These are phyloP conservation scores for Carex sylvatica DNA, from an alignment of 202 grass and related monocot species.

Conservation along the genomic window DNA sequence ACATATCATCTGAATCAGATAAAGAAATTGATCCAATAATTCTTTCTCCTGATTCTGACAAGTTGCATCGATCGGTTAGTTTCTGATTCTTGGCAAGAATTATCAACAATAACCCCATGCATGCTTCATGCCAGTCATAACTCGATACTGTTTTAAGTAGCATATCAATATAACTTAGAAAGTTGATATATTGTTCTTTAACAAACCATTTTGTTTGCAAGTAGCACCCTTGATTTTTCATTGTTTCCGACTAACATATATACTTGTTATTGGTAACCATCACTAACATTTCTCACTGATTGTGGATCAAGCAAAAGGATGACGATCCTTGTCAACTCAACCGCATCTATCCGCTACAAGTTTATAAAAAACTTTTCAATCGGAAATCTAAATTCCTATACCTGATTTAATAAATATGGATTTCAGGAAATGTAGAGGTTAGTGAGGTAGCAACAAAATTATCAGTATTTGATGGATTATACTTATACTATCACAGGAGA, in stretches of 20 bases:
- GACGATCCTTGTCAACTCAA: not conserved
- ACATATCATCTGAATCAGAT: conserved; percentile 29
- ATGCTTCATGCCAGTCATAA: not conserved
- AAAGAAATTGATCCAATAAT: conserved; percentile 46
- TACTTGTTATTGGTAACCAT: not conserved
- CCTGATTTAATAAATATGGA: not conserved
- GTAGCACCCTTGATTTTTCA: not conserved
- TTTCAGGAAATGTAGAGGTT: not conserved
- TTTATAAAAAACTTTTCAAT: not conserved
- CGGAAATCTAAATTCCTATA: not conserved
- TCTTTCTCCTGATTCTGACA: conserved; percentile 71
- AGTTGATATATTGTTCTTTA: not conserved
- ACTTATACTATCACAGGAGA: not conserved
- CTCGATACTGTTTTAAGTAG: not conserved
- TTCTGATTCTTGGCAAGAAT: not conserved
- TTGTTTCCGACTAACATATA: not conserved
- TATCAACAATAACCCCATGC: not conserved
- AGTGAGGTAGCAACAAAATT: not conserved
- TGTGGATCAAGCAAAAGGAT: not conserved
- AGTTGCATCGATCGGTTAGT: conserved; percentile 83
- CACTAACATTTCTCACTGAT: not conserved
- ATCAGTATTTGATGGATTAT: not conserved
- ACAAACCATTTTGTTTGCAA: not conserved
- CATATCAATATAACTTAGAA: not conserved
- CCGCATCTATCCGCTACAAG: not conserved